Base-by-base conservation (phyloP, 768 basidiomycete species). In the Agaricus blazei region DNA sequence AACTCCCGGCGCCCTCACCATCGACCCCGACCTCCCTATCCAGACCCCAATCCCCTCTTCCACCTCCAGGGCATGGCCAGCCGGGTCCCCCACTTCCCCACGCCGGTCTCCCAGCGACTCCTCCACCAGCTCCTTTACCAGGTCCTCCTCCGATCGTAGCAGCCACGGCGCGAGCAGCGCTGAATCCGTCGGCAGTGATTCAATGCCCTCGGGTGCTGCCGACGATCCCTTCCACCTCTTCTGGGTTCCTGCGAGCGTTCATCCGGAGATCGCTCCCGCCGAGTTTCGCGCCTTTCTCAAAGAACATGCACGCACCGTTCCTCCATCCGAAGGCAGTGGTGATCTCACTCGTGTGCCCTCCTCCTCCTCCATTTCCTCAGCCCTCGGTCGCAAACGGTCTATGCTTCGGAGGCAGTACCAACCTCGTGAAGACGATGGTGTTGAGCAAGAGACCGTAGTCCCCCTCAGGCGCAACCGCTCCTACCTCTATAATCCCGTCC, bases 191-290 rank as follows among this genome's bases (percentile, higher is more conserved):
- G 54, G 59, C 55, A 60, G 64, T 19, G 59, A 63, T 48, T 54
- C 61, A 38, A 60, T 60, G 41, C 62, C 72, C 54, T 74, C 73
- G 60, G 72, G 68, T 46, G 72, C 70, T 65, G 68, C 79, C 38
- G 85, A 90, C 63, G 91, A 96, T 72, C 87, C 90, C 2, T 85
- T 87, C 64, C 89, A 93, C 70, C 83, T 98, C 60, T 98, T 98
- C 78, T 99, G 97, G 97, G 93, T 99, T 28, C 97, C 97, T 51
- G 97, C 97, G 14, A 83, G 88, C 56, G 77, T 98, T 36, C 97
- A 98, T 68, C 97, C 97, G 29, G 97, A 99, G 75, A 90, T 99
- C 65, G 96, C 95, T 0, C 97, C 97, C 24, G 88, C 85, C 46
- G 94, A 98, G 70, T 99, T 99, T 70, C 83, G 92, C 50, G 88